Evolutionary conservation across 768 basidiomycete genomes (phyloP), one percentile per base, ranked within the genome.

Genomic region (Tremella mesenterica): DNA sequence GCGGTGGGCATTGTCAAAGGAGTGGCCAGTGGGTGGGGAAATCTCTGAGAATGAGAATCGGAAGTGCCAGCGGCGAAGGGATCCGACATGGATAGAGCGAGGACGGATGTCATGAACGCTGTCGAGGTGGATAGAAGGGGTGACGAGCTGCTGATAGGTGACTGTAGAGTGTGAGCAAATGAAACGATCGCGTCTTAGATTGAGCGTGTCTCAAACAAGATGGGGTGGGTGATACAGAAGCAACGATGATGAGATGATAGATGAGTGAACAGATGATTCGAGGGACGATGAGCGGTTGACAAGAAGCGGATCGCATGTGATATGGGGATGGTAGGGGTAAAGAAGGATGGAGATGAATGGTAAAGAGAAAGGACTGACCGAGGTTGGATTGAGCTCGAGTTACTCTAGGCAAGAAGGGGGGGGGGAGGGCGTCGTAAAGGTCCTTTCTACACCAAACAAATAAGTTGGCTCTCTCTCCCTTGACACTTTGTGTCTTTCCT

Each of bases 81-180:
- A 45, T 67, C 68, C 48, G 65, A 52, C 59, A 63, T 65, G 23
- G 65, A 63, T 43, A 64, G 63, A 13, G 54, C 48, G 16, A 63
- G 53, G 28, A 69, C 58, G 25, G 63, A 58, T 29, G 67, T 69
- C 67, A 66, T 69, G 59, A 61, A 61, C 44, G 39, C 29, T 52
- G 47, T 41, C 25, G 29, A 21, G 33, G 20, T 9, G 21, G 56
- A 26, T 33, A 25, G 36, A n/a, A n/a, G 6, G 23, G 28, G 29
- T 31, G 45, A 48, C n/a, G 20, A 18, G 44, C 14, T 39, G 21
- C 18, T 12, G 38, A 28, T 20, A 23, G 44, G 44, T 13, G 34
- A 28, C 23, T 21, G 50, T 4, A 16, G 34, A 44, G 27, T 13
- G 46, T 29, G 27, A 25, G 27, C 27, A 28, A 25, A 23, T 14